These are phyloP conservation scores for Paramyrothecium sp. DNA, from an alignment of 2,329 filamentous ascomycete genomes.

Conservation along the genomic window DNA sequence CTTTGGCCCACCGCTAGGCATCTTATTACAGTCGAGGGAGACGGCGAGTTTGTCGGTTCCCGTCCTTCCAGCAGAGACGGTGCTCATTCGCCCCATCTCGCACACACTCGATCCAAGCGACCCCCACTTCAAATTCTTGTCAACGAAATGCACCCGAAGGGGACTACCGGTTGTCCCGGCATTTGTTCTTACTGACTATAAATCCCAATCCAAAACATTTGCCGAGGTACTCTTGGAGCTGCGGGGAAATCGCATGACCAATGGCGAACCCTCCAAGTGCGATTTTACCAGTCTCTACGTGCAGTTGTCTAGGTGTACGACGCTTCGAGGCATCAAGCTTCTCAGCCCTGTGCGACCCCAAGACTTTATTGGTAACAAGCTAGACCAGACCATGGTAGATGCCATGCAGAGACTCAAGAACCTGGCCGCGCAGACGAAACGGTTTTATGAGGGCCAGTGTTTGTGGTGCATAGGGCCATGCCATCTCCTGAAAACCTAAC, in stretches of 20 bases:
- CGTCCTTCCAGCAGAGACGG: not conserved
- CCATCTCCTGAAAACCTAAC: too few species aligned
- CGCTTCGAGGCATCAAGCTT: too few species aligned
- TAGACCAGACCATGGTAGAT: slow-evolving; percentile 4
- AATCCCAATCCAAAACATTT: slow-evolving; percentile 5
- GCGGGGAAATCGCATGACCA: slow-evolving; percentile 4
- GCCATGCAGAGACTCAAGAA: slow-evolving; percentile 8
- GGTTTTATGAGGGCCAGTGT: too few species aligned
- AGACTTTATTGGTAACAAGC: slow-evolving; percentile 8
- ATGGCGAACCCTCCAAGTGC: too few species aligned
- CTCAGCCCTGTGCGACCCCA: too few species aligned
- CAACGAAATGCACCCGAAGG: slow-evolving; percentile 1
- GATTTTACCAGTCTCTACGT: too few species aligned
- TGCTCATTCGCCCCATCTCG: slow-evolving; percentile 1
- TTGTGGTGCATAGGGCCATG: too few species aligned
- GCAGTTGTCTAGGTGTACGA: too few species aligned
- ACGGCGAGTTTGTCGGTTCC: slow-evolving; percentile 1
- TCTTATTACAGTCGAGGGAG: slow-evolving; percentile 7
- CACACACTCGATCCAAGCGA: slow-evolving; percentile 1
- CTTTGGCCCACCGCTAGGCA: slow-evolving; percentile 10
- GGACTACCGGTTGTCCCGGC: slow-evolving; percentile 1
- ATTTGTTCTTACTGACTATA: not conserved
- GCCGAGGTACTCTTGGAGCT: slow-evolving; percentile 5
- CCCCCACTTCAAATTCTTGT: slow-evolving; percentile 1
- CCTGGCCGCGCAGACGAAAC: too few species aligned